phyloP scores from a whole-genome alignment of 768 basidiomycete species.

The Boletus barrowsii region DNA sequence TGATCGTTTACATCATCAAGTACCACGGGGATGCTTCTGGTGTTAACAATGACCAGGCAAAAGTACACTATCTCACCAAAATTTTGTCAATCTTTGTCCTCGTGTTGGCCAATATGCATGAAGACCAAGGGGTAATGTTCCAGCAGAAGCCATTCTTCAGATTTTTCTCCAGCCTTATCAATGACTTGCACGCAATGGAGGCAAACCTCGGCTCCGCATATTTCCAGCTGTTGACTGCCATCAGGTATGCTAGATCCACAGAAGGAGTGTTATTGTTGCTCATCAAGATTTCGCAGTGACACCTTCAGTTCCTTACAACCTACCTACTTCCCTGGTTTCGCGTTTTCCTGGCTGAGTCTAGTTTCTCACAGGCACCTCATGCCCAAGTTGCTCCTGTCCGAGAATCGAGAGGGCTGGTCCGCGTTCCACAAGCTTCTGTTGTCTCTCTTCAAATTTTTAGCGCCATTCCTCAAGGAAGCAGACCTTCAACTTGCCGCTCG shows the following conservation, averaged over 20 bases:
- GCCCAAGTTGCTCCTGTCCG: slow-evolving; percentile 86
- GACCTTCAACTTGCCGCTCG: slow-evolving; percentile 78
- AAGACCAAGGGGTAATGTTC: slow-evolving; percentile 88
- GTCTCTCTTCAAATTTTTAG: slow-evolving; percentile 92
- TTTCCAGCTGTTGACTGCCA: slow-evolving; percentile 81
- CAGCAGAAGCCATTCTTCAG: slow-evolving; percentile 98
- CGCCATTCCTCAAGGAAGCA: slow-evolving; percentile 83
- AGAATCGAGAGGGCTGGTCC: slow-evolving; percentile 94
- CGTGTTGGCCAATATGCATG: slow-evolving; percentile 91
- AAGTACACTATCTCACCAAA: slow-evolving; percentile 95
- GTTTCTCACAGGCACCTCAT: slow-evolving; percentile 97
- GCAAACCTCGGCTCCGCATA: slow-evolving; percentile 83
- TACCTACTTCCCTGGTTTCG: slow-evolving; percentile 94
- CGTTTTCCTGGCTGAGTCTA: slow-evolving; percentile 96
- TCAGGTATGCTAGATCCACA: slow-evolving; percentile 54
- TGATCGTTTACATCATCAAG: slow-evolving; percentile 98
- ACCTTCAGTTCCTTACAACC: slow-evolving; percentile 96
- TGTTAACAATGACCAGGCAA: slow-evolving; percentile 89
- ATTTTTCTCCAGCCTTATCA: slow-evolving; percentile 95
- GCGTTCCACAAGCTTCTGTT: slow-evolving; percentile 93
- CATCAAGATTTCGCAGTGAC: slow-evolving; percentile 52
- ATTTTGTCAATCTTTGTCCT: slow-evolving; percentile 97
- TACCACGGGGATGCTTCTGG: slow-evolving; percentile 97
- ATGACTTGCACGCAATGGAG: slow-evolving; percentile 87
- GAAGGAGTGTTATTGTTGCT: not conserved